These are phyloP conservation scores for Phylloporus rhodoxanthus DNA, from an alignment of 768 basidiomycete genomes.

Conservation along the genomic window DNA sequence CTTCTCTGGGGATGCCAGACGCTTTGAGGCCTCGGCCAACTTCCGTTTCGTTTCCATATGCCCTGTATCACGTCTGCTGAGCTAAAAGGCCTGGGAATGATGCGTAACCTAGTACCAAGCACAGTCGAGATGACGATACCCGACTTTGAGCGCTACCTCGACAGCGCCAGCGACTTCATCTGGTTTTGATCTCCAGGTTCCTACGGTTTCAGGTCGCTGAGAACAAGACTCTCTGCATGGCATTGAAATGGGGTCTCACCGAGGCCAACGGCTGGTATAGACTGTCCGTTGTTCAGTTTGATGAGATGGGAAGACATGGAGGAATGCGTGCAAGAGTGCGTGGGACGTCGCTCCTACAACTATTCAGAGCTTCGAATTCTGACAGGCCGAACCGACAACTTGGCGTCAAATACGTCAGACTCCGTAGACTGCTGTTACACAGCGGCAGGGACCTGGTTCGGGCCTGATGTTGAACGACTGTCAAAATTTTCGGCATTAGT, in stretches of 20 bases:
- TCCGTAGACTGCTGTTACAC: neutral
- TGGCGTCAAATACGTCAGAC: neutral
- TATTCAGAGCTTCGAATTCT: neutral
- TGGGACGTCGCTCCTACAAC: neutral
- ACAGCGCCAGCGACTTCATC: conserved; percentile 72
- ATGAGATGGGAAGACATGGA: conserved; percentile 40
- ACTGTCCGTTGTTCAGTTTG: conserved; percentile 55
- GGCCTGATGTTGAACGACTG: neutral
- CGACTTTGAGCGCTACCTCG: conserved; percentile 64
- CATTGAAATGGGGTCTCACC: conserved; percentile 34
- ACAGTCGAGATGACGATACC: conserved; percentile 75
- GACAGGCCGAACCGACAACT: conserved; percentile 10
- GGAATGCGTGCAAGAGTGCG: neutral
- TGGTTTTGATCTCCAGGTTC: conserved; percentile 76
- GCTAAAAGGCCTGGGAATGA: neutral
- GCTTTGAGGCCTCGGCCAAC: conserved; percentile 76
- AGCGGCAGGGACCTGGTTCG: neutral
- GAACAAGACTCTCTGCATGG: neutral
- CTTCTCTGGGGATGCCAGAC: conserved; percentile 70
- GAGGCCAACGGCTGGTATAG: conserved; percentile 54
- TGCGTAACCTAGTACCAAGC: conserved; percentile 39
- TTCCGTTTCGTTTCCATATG: conserved; percentile 72
- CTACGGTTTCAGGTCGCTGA: conserved; percentile 28
- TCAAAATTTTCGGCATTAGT: neutral
- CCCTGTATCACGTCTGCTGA: conserved; percentile 35